These are phyloP conservation scores for Fusarium vanettenii DNA, from an alignment of 2,329 filamentous ascomycete species.

Conservation along the genomic window DNA sequence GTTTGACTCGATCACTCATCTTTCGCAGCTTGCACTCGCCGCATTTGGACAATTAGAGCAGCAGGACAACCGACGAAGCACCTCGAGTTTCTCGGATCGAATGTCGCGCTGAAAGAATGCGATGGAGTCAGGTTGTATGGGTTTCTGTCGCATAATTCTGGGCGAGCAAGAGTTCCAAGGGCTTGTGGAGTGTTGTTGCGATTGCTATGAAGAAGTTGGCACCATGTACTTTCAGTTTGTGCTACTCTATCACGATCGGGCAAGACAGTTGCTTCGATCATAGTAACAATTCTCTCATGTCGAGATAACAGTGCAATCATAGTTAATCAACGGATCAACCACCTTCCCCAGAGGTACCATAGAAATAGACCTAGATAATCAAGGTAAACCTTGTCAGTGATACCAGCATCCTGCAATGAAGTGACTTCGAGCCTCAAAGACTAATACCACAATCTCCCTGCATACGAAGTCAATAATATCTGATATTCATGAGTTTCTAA, in stretches of 20 bases:
- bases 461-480: background rate
- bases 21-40: background rate
- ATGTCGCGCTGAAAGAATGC: background rate
- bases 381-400: background rate
- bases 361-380: background rate
- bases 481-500: background rate
- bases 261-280: background rate
- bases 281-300: background rate
- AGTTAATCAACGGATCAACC: background rate
- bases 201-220: background rate
- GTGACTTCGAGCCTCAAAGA: background rate
- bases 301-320: background rate
- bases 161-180: background rate
- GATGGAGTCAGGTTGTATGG: background rate
- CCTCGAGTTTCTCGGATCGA: background rate
- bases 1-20: constrained; percentile 3
- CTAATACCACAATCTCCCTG: background rate
- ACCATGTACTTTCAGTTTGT: no score
- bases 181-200: background rate
- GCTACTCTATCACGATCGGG: background rate
- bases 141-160: background rate
- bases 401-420: background rate
- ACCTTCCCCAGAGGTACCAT: background rate
- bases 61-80: background rate
- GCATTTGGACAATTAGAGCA: background rate